phyloP scores from a whole-genome alignment of 2,329 filamentous ascomycete genomes.

The Purpureocillium takamizusanense region DNA sequence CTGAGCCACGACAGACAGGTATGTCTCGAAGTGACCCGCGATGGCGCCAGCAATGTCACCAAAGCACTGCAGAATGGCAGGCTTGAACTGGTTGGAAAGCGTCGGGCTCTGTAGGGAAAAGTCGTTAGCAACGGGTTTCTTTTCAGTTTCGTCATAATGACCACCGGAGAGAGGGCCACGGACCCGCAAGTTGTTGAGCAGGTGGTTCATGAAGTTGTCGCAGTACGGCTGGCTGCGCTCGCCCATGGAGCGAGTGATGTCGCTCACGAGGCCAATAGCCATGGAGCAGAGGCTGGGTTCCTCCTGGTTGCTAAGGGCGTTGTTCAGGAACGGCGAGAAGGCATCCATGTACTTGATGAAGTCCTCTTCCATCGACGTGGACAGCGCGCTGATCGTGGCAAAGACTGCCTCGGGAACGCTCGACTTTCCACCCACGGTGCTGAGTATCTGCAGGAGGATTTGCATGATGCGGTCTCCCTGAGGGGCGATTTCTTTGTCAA shows the following conservation, averaged over 20 bases:
- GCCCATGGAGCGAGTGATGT: constrained; percentile 86
- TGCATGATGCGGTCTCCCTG: constrained; percentile 94
- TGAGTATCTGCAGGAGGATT: constrained; percentile 71
- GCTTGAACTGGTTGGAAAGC: constrained; percentile 95
- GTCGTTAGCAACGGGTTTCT: constrained; percentile 3
- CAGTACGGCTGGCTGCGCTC: constrained; percentile 90
- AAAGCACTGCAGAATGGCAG: constrained; percentile 94
- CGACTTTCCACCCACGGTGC: constrained; percentile 71
- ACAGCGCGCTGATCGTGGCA: constrained; percentile 82
- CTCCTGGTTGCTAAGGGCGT: constrained; percentile 89
- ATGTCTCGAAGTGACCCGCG: constrained; percentile 82
- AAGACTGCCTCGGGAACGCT: constrained; percentile 93
- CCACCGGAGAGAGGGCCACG: no score
- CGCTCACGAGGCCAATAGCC: constrained; percentile 94
- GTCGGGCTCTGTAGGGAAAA: constrained; percentile 58
- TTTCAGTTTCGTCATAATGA: no score
- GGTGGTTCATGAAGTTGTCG: constrained; percentile 96
- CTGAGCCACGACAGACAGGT: constrained; percentile 83
- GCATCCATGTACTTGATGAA: constrained; percentile 97
- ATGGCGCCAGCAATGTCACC: constrained; percentile 96
- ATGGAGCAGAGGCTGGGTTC: constrained; percentile 91
- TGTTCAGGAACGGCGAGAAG: constrained; percentile 87
- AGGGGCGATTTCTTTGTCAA: constrained; percentile 84
- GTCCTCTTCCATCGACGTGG: constrained; percentile 83
- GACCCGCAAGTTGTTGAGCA: constrained; percentile 83